phyloP scores from a whole-genome alignment of 2,329 filamentous ascomycete species.

The Stemphylium lycopersici region DNA sequence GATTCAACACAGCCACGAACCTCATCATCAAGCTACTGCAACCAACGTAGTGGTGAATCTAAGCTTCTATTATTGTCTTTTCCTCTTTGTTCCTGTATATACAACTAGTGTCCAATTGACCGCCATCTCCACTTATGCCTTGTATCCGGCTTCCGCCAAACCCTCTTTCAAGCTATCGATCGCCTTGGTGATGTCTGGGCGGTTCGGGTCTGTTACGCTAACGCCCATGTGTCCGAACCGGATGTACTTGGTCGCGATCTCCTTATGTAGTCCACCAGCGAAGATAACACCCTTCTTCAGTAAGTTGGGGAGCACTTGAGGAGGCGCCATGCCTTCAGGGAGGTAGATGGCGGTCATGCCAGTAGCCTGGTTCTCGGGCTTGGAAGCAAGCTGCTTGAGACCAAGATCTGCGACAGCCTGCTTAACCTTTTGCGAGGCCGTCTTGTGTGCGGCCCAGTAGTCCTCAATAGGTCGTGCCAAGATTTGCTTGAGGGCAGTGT shows the following conservation, averaged over 20 bases:
- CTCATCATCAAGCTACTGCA: conserved; percentile 6
- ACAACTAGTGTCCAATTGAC: not conserved
- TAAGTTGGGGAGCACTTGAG: conserved; percentile 84
- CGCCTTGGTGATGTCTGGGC: conserved; percentile 84
- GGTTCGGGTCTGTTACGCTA: conserved; percentile 79
- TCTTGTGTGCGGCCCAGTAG: conserved; percentile 81
- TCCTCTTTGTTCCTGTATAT: not conserved
- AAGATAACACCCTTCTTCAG: conserved; percentile 90
- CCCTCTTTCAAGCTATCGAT: conserved; percentile 77
- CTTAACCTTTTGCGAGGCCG: conserved; percentile 85
- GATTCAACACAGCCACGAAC: conserved; percentile 14
- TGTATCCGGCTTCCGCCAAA: conserved; percentile 74
- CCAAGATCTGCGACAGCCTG: conserved; percentile 79
- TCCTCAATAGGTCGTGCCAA: conserved; percentile 78
- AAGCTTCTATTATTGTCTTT: conserved; percentile 11
- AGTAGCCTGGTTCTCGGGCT: conserved; percentile 90
- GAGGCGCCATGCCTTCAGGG: conserved; percentile 78
- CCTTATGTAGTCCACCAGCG: conserved; percentile 93
- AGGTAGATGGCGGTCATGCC: conserved; percentile 98
- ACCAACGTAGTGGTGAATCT: not conserved
- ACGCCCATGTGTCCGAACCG: conserved; percentile 98
- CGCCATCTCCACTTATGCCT: conserved; percentile 30
- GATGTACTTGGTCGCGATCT: conserved; percentile 91
- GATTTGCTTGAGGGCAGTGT: conserved; percentile 88
- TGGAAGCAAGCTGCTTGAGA: conserved; percentile 81